Conservation (phyloP, 306 rosid species). For the Vigna radiata region DNA sequence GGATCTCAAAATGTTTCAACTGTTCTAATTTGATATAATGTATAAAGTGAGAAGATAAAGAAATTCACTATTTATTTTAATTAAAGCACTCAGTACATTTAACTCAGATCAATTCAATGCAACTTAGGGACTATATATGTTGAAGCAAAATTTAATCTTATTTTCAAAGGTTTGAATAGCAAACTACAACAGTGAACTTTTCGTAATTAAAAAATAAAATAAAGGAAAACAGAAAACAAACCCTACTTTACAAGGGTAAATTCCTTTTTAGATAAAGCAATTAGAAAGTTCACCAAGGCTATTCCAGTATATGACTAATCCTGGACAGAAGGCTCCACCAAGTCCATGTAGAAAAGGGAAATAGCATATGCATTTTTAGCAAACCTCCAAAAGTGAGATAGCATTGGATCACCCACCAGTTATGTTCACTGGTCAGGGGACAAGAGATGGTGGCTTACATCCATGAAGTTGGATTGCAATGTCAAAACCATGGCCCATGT, state of each 20-base stretch:
- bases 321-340: constrained; percentile 48
- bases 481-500: constrained; percentile 48
- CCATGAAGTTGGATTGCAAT: constrained; percentile 39
- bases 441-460: constrained; percentile 58
- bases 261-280: constrained; percentile 44
- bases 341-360: constrained; percentile 46
- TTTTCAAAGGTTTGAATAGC: not conserved
- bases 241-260: constrained; percentile 34
- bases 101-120: not conserved
- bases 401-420: constrained; percentile 42
- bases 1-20: not conserved
- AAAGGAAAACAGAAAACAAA: not conserved
- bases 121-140: not conserved
- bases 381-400: constrained; percentile 52
- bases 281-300: constrained; percentile 38
- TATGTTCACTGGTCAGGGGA: constrained; percentile 42
- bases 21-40: not conserved
- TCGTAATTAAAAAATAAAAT: not conserved
- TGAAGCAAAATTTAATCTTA: not conserved
- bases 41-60: not conserved
- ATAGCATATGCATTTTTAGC: constrained; percentile 43
- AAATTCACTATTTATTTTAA: not conserved
- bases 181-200: not conserved
- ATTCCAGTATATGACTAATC: constrained; percentile 25
- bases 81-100: not conserved